Percentiles rank a stretch among this genome's conserved stretches.
These are phyloP conservation scores for Colletotrichum gloeosporioides DNA, from an alignment of 2,329 filamentous ascomycete species.

Conservation along the genomic window DNA sequence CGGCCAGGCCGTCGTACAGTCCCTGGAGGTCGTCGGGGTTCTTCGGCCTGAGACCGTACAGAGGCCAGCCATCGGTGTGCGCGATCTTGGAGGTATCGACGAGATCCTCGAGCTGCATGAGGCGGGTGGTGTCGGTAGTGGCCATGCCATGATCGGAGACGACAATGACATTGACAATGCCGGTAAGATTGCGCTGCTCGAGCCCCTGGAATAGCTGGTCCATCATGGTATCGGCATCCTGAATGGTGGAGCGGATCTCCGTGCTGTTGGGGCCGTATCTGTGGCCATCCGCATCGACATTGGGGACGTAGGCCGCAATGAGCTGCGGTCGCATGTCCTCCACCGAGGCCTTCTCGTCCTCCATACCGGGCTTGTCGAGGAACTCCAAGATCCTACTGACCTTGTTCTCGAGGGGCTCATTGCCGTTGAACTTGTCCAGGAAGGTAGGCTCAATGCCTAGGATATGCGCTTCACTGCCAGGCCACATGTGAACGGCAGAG, in stretches of 20 bases:
- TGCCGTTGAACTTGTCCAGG: conserved; percentile 83
- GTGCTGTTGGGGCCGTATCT: conserved; percentile 93
- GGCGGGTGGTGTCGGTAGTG: conserved; percentile 78
- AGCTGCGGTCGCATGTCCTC: conserved; percentile 78
- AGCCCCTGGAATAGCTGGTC: conserved; percentile 77
- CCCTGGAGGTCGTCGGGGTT: conserved; percentile 67
- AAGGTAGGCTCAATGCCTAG: conserved; percentile 76
- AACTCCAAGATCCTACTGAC: conserved; percentile 81
- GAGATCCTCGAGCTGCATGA: conserved; percentile 90
- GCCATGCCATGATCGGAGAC: conserved; percentile 99
- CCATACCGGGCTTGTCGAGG: conserved; percentile 80
- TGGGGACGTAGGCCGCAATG: conserved; percentile 92
- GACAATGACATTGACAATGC: conserved; percentile 92
- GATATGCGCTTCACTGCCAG: conserved; percentile 90
- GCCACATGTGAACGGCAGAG: conserved; percentile 97
- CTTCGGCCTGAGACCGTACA: conserved; percentile 87
- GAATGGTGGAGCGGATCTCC: conserved; percentile 81
- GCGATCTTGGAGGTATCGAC: conserved; percentile 79
- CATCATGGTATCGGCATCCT: conserved; percentile 82
- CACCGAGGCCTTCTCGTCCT: conserved; percentile 56
- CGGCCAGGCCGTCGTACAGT: conserved; percentile 68
- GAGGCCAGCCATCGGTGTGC: conserved; percentile 92
- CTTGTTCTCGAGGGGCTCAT: conserved; percentile 77
- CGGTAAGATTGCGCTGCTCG: conserved; percentile 80
- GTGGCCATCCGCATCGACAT: conserved; percentile 89